Evolutionary conservation across 768 basidiomycete species (phyloP).

Genomic region (Boletus sp.): DNA sequence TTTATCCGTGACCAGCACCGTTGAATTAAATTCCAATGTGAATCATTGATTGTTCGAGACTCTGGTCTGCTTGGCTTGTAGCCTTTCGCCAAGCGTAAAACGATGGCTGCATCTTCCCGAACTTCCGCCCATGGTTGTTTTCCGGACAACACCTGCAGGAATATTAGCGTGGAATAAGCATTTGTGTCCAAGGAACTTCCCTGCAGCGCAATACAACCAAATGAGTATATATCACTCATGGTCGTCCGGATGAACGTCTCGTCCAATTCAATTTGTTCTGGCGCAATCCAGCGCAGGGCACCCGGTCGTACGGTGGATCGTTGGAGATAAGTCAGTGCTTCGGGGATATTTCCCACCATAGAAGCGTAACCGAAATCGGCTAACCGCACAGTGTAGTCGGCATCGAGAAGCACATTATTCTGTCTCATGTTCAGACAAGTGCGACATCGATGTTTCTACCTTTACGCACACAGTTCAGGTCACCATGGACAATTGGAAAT

Average conservation of each 20-base stretch:
- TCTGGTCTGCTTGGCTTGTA: neutral
- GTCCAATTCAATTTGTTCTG: constrained; percentile 28
- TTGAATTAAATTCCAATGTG: too few relatives aligned
- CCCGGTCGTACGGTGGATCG: constrained; percentile 29
- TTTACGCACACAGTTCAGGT: constrained; percentile 4
- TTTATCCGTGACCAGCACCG: too few relatives aligned
- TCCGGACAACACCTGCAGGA: constrained; percentile 4
- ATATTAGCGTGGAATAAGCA: neutral
- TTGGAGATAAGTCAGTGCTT: constrained; percentile 3
- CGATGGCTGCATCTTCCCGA: neutral
- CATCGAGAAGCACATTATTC: constrained; percentile 16
- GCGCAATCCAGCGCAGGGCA: constrained; percentile 44
- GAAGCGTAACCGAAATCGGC: constrained; percentile 44
- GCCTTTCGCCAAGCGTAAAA: constrained; percentile 6
- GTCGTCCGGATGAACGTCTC: neutral
- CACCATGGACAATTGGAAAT: constrained; percentile 6
- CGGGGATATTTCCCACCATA: neutral
- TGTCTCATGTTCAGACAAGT: neutral
- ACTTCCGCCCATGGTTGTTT: constrained; percentile 7
- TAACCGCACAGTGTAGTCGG: constrained; percentile 33
- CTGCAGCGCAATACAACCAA: constrained; percentile 28
- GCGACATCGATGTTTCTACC: neutral
- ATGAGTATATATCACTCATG: constrained; percentile 11
- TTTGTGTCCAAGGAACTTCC: constrained; percentile 38
- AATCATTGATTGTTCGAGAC: too few relatives aligned